These are phyloP conservation scores for Plasmodium chabaudi DNA, from an alignment of 169 alveolate genomes.

Conservation along the genomic window DNA sequence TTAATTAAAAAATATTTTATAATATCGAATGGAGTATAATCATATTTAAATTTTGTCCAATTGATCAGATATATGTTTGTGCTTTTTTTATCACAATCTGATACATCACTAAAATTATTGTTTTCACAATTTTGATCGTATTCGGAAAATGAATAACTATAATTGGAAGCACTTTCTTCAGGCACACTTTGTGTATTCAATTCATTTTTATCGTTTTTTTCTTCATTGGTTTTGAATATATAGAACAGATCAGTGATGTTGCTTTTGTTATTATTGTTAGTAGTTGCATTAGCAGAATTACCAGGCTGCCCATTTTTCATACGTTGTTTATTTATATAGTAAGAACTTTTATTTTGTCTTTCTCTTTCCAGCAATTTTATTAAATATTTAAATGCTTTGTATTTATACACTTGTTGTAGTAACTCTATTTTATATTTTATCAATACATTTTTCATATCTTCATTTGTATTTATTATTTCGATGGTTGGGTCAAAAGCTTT, in stretches of 20 bases:
- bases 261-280: not conserved
- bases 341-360: not conserved
- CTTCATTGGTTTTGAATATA: slow-evolving; percentile 46
- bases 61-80: slow-evolving; percentile 30
- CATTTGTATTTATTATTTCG: slow-evolving; percentile 1
- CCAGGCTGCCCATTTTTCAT: not conserved
- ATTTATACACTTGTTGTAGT: slow-evolving; percentile 36
- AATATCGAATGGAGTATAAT: slow-evolving; percentile 64
- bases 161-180: too few relatives aligned
- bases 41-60: slow-evolving; percentile 74
- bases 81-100: not conserved
- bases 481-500: not conserved
- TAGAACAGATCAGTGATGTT: slow-evolving; percentile 35
- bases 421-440: slow-evolving; percentile 39
- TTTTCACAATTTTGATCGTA: not conserved
- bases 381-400: slow-evolving; percentile 23
- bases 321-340: not conserved
- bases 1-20: slow-evolving; percentile 61
- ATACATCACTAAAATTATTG: not conserved
- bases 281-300: not conserved
- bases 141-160: too few relatives aligned
- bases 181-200: not conserved
- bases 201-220: slow-evolving; percentile 4
- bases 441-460: slow-evolving; percentile 28
- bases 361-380: slow-evolving; percentile 47